Percentiles rank a stretch among this genome's conserved stretches.
These are phyloP conservation scores for Arabis hirsuta DNA, from an alignment of 345 rosid species.

Conservation along the genomic window DNA sequence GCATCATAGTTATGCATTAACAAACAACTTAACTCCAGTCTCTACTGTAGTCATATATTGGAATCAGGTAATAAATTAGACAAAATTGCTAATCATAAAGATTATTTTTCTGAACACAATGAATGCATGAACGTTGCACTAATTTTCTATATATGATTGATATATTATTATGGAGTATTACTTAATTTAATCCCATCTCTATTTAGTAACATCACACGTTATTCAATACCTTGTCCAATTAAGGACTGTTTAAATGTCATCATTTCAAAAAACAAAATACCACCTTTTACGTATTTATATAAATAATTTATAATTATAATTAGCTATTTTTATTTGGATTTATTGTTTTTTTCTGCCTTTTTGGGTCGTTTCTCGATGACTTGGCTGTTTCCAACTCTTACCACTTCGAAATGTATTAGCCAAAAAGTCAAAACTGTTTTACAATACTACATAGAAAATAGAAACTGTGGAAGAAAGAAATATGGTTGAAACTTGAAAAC, in stretches of 20 bases:
- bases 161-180: constrained; percentile 1
- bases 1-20: background rate
- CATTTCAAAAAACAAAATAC: background rate
- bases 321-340: constrained; percentile 2
- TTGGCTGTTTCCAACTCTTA: constrained; percentile 28
- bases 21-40: constrained; percentile 12
- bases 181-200: constrained; percentile 32
- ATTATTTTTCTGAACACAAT: constrained; percentile 19
- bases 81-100: constrained; percentile 9
- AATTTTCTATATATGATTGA: constrained; percentile 14
- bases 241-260: background rate
- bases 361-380: constrained; percentile 14
- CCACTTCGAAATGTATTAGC: constrained; percentile 6
- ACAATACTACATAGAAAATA: constrained; percentile 23
- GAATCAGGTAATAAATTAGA: constrained; percentile 5
- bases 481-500: constrained; percentile 43
- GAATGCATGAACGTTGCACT: constrained; percentile 29
- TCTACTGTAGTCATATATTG: background rate
- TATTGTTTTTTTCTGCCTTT: constrained; percentile 3
- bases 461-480: constrained; percentile 27
- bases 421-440: constrained; percentile 44
- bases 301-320: constrained; percentile 4
- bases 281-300: constrained; percentile 12
- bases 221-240: constrained; percentile 25
- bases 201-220: constrained; percentile 35